phyloP scores from a whole-genome alignment of 441 rosid species.

The Eutrema salsugineum region DNA sequence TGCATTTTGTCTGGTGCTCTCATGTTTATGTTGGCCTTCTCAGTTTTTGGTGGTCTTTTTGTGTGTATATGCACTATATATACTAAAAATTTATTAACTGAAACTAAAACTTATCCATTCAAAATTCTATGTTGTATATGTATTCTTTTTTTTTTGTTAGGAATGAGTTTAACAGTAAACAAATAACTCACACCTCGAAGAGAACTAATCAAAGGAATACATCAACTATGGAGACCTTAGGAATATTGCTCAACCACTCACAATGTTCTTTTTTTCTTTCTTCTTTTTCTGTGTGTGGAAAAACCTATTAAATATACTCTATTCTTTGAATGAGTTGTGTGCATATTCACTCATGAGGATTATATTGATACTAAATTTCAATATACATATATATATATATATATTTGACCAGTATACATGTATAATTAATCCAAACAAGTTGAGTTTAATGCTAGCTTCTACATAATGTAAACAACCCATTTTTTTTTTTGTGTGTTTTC shows the following conservation, averaged over 20 bases:
- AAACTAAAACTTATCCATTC: not conserved
- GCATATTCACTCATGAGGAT: too few relatives aligned
- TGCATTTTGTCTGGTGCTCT: slow-evolving; percentile 9
- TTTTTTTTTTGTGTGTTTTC: not conserved
- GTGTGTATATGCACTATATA: not conserved
- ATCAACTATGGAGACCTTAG: not conserved
- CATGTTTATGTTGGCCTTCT: not conserved
- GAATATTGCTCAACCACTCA: slow-evolving; percentile 6
- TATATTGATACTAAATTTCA: not conserved
- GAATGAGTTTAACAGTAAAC: not conserved
- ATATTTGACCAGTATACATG: not conserved
- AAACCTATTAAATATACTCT: not conserved
- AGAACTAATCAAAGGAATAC: slow-evolving; percentile 1
- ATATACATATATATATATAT: not conserved
- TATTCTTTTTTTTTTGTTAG: not conserved
- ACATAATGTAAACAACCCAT: not conserved
- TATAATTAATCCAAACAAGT: not conserved
- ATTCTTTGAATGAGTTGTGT: slow-evolving; percentile 16
- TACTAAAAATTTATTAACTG: not conserved
- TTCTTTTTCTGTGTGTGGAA: too few relatives aligned
- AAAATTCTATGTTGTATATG: not conserved
- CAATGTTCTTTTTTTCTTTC: not conserved
- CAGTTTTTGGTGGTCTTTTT: not conserved
- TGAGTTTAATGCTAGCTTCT: not conserved
- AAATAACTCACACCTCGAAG: not conserved